Conservation (phyloP, 352 stramenopile species). For the Saprolegnia diclina region DNA sequence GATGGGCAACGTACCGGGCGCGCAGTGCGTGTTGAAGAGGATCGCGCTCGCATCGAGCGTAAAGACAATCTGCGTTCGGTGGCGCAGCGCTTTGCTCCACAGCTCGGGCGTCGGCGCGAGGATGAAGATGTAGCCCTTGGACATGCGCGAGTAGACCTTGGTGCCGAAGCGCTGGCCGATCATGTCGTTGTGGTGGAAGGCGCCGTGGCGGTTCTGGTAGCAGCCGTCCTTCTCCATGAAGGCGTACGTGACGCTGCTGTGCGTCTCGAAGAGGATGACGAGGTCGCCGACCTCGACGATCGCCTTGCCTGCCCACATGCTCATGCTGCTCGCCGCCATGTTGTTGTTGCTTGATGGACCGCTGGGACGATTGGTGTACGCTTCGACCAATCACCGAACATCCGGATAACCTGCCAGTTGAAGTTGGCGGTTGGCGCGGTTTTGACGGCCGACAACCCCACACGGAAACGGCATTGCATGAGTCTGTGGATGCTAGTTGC, state of each 20-base stretch:
- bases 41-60: slow-evolving; percentile 92
- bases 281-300: slow-evolving; percentile 79
- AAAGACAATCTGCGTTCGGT: slow-evolving; percentile 98
- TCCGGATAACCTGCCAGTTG: too few relatives aligned
- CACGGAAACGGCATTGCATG: too few relatives aligned
- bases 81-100: slow-evolving; percentile 89
- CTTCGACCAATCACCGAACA: too few relatives aligned
- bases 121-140: slow-evolving; percentile 89
- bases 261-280: slow-evolving; percentile 97
- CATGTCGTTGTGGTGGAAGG: slow-evolving; percentile 97
- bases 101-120: slow-evolving; percentile 95
- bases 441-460: too few relatives aligned
- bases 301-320: slow-evolving; percentile 53
- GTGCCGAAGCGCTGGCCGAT: slow-evolving; percentile 83
- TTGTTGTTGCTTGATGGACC: not conserved
- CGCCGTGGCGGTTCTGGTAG: slow-evolving; percentile 95
- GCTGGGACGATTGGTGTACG: too few relatives aligned
- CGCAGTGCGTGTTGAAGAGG: slow-evolving; percentile 87
- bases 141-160: slow-evolving; percentile 42
- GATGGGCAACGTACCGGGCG: slow-evolving; percentile 71
- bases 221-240: slow-evolving; percentile 89
- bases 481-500: too few relatives aligned
- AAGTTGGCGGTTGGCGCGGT: too few relatives aligned
- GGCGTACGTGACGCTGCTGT: slow-evolving; percentile 93
- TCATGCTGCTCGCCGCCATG: not conserved